These are phyloP conservation scores for Megacollybia marginata DNA, from an alignment of 768 basidiomycete species.

Conservation along the genomic window DNA sequence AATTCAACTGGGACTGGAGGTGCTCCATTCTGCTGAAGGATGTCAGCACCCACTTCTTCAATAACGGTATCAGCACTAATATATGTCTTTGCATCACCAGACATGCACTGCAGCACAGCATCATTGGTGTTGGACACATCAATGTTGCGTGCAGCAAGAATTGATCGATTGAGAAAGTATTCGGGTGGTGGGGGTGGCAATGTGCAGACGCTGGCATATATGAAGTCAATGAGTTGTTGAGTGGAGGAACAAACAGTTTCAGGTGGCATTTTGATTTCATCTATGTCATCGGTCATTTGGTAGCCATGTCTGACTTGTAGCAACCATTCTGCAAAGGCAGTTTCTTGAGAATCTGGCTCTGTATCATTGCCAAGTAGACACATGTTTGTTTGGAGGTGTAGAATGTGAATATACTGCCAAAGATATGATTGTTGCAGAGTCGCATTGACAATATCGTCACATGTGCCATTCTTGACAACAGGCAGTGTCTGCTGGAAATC, in stretches of 20 bases:
- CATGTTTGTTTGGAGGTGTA: constrained; percentile 27
- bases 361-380: constrained; percentile 16
- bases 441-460: constrained; percentile 12
- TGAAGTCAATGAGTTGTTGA: constrained; percentile 18
- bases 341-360: constrained; percentile 6
- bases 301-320: constrained; percentile 21
- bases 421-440: constrained; percentile 19
- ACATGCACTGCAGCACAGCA: no score
- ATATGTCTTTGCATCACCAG: constrained; percentile 13
- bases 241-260: no score
- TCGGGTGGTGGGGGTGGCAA: constrained; percentile 11
- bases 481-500: constrained; percentile 32
- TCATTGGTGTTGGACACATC: constrained; percentile 32
- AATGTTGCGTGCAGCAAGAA: constrained; percentile 27
- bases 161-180: constrained; percentile 27
- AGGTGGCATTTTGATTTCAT: no score
- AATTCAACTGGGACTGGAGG: constrained; percentile 27
- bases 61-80: constrained; percentile 22
- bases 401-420: constrained; percentile 17
- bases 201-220: constrained; percentile 13
- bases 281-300: no score
- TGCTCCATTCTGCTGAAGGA: constrained; percentile 14
- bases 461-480: constrained; percentile 21
- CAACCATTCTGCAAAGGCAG: constrained; percentile 20
- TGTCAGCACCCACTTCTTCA: constrained; percentile 10